Base-by-base conservation (phyloP, 257 asterid species). In the Primulina eburnea region DNA sequence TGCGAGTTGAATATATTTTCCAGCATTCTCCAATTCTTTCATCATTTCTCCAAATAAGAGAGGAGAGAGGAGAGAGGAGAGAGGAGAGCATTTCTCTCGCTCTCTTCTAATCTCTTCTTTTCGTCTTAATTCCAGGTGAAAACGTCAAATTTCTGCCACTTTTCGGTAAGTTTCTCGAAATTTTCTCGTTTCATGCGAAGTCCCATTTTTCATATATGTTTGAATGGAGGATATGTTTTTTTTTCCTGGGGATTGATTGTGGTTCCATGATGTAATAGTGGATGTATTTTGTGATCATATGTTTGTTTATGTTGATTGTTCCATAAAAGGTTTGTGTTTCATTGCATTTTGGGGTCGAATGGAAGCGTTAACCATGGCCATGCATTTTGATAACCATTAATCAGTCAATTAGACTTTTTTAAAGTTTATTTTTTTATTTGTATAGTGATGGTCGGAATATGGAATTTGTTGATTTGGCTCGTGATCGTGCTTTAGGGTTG, bases 171-270 rank as follows among this genome's bases (percentile, higher is more conserved):
- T 65, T 65, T 28, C 58, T 43, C 58, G 55, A 64, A 65, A 26
- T 52, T 57, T 61, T 62, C 52, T 67, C 43, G 70, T 59, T 78
- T 34, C 76, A 72, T 73, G 83, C 72, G n/a, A 76, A 63, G 35
- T 65, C 50, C 34, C 21, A 29, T 34, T 55, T 50, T 63, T 28
- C 30, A 28, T 28, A 28, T 28, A 64, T 34, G 73, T 79, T 76
- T 78, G 61, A 35, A 35, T 33, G 67, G 32, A 5, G 5, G 26
- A 24, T 1, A 24, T 16, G 11, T 33, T 37, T 26, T 60, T 1
- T 37, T 56, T 30, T 55, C 59, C 2, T 12, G 67, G 21, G 68
- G 61, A 40, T 21, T 61, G 47, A 67, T 65, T 64, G 70, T 70
- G 65, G 29, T 72, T 76, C 70, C 71, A 64, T 72, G 74, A 65